Evolutionary conservation across 2,329 filamentous ascomycete genomes (phyloP).

Genomic region (Curvularia hawaiiensis): DNA sequence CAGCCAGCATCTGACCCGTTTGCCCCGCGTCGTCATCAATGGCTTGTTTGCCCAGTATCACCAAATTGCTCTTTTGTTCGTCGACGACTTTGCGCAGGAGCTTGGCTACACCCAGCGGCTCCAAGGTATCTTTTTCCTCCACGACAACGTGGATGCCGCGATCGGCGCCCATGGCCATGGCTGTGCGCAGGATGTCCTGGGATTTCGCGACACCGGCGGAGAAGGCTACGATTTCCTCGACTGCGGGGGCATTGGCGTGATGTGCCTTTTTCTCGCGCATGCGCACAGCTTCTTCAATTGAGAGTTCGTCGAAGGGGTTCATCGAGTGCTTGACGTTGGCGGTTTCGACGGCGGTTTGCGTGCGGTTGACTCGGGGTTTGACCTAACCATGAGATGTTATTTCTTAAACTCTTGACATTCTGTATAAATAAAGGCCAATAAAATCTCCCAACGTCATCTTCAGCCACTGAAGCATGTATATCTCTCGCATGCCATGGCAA

Average conservation of each 20-base stretch:
- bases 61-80: conserved; percentile 85
- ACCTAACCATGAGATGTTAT: conserved; percentile 51
- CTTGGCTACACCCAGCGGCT: conserved; percentile 92
- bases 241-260: conserved; percentile 46
- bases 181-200: conserved; percentile 86
- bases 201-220: conserved; percentile 87
- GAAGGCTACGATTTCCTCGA: conserved; percentile 90
- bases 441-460: background rate
- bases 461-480: background rate
- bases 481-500: background rate
- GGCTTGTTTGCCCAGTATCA: conserved; percentile 95
- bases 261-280: conserved; percentile 79
- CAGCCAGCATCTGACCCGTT: conserved; percentile 98
- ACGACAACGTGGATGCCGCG: conserved; percentile 76
- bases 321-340: conserved; percentile 95
- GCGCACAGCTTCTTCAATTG: conserved; percentile 92
- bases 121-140: conserved; percentile 71
- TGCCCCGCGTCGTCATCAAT: conserved; percentile 96
- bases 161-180: conserved; percentile 99
- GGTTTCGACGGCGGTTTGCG: conserved; percentile 87
- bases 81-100: conserved; percentile 79
- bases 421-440: background rate
- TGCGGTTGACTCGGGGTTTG: conserved; percentile 72
- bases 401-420: background rate
- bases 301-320: conserved; percentile 99